Evolutionary conservation across 768 basidiomycete species (phyloP).

Genomic region (Collybia sordida): DNA sequence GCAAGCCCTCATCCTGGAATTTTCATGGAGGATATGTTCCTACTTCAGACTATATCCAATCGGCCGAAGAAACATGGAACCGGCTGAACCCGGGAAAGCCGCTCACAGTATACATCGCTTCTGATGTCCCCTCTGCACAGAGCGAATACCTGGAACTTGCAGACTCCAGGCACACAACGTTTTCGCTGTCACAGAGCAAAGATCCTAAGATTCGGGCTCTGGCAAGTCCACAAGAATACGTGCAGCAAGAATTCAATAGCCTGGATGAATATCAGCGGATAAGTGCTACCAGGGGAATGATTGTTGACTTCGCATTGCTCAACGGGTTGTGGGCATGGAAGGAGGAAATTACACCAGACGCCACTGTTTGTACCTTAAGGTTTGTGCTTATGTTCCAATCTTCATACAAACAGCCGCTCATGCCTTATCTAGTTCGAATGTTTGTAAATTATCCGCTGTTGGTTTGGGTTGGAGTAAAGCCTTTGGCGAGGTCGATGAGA

Average conservation of each 20-base stretch:
- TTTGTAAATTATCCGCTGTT: constrained; percentile 59
- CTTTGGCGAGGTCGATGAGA: constrained; percentile 50
- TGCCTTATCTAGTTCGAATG: constrained; percentile 46
- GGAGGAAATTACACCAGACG: constrained; percentile 45
- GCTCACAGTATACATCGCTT: constrained; percentile 56
- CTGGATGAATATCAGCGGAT: constrained; percentile 40
- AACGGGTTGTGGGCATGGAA: constrained; percentile 58
- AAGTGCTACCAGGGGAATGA: constrained; percentile 57
- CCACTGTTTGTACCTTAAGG: constrained; percentile 60
- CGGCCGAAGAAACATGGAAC: constrained; percentile 40
- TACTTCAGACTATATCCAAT: constrained; percentile 44
- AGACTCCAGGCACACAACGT: constrained; percentile 32
- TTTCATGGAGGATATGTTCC: constrained; percentile 49
- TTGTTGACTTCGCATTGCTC: constrained; percentile 68
- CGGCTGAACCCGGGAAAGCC: constrained; percentile 25
- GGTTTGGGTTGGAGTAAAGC: constrained; percentile 65
- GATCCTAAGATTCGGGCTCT: constrained; percentile 42
- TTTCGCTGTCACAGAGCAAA: constrained; percentile 44
- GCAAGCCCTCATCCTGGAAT: constrained; percentile 41
- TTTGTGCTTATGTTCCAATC: constrained; percentile 21
- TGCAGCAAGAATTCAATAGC: constrained; percentile 48
- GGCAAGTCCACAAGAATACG: constrained; percentile 53
- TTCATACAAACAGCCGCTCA: background rate
- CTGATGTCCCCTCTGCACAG: constrained; percentile 51
- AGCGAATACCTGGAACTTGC: constrained; percentile 42